Base-by-base conservation (phyloP, 2,329 filamentous ascomycete genomes). In the Atkinsonella texensis region DNA sequence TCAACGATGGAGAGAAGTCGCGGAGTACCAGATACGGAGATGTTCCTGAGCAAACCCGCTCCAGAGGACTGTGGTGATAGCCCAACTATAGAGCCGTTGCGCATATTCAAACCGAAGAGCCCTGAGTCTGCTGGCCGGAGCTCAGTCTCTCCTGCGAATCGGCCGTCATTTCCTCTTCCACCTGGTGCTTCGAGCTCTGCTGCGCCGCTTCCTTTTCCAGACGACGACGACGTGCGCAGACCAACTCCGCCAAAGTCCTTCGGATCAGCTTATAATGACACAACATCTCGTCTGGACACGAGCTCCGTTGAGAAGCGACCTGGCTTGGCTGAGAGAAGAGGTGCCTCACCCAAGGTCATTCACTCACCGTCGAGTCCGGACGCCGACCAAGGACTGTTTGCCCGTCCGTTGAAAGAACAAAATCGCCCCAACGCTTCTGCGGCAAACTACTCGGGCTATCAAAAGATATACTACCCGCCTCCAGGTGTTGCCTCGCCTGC, bases 311-410 rank as follows among this genome's bases (percentile, higher is more conserved):
- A 85, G 60, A 73, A 76, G 65, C 79, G 76, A 64, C 80, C 80
- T 43, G 78, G 80, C 47, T 73, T 95, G 53, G 89, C 88, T 17
- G 89, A 95, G 70, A 77, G 90, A 58, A 80, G 90, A 61, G 87
- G 87, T 23, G 84, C 85, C n/a, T 83, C 77, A 8, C 87, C 89
- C 23, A 90, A 88, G 63, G 85, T 89, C 46, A 74, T 95, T 48
- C 85, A 89, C 52, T 89, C 90, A 55, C 90, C 89, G 1, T 83
- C 85, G 17, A 89, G 85, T 44, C 85, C 87, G 18, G 84, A 85
- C 54, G 74, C 76, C 23, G 87, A 93, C 56, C 83, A 89, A 51
- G 85, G 81, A n/a, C 71, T 95, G 50, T 94, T 94, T 65, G 85
- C 87, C 54, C 83, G 82, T 60, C 78, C 79, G 7, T 60, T 81